Percentiles rank a stretch among this genome's conserved stretches.
Conservation (phyloP, 805 yeast species). For the Cyberlindnera suaveolens region DNA sequence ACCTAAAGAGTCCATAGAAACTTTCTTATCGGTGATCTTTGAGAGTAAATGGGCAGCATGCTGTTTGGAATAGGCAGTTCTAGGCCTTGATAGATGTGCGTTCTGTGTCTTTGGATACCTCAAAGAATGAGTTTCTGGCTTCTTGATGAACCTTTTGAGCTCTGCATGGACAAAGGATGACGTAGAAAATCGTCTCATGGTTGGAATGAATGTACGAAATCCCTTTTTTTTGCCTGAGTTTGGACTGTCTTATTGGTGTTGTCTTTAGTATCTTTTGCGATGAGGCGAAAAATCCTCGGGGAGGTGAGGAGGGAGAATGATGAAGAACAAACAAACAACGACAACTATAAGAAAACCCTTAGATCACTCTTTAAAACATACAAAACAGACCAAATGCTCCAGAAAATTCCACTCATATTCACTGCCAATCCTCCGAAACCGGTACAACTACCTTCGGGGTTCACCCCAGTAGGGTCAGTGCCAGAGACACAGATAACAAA, state of each 20-base stretch:
- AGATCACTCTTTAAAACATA: no score
- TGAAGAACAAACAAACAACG: not conserved
- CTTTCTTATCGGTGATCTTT: conserved; percentile 16
- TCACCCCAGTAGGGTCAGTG: conserved; percentile 31
- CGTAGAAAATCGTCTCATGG: no score
- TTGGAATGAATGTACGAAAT: no score
- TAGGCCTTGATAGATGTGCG: not conserved
- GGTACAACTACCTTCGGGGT: conserved; percentile 45
- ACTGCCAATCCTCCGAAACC: conserved; percentile 46
- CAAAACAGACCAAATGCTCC: not conserved
- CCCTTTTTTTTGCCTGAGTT: no score
- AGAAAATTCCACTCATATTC: conserved; percentile 47
- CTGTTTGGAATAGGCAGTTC: conserved; percentile 15
- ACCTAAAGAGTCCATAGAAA: conserved; percentile 26
- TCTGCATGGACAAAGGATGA: no score
- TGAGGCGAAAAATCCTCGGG: no score
- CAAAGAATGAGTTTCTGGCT: no score
- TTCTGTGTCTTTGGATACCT: no score
- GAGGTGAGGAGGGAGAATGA: no score
- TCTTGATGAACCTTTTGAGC: no score
- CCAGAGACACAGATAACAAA: conserved; percentile 27
- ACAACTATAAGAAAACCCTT: not conserved
- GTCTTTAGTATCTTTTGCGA: no score
- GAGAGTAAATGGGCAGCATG: conserved; percentile 21
- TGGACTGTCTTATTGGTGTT: no score